Base-by-base conservation (phyloP, 2,329 filamentous ascomycete species). In the Periconia sp. region DNA sequence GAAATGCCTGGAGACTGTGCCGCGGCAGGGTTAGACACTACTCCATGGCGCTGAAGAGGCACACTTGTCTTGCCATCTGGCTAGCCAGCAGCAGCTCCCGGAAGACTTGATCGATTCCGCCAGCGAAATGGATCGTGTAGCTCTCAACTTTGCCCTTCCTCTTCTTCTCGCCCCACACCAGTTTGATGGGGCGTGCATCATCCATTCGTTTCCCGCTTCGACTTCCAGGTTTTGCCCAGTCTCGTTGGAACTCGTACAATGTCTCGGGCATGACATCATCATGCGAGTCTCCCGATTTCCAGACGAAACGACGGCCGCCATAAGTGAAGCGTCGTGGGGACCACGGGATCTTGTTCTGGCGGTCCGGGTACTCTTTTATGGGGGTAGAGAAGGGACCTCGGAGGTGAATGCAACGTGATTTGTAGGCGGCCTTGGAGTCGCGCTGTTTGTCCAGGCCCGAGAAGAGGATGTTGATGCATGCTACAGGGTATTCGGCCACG, bases 251-350 rank as follows among this genome's bases (percentile, higher is more conserved):
- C 49, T 73, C 70, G 56, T 72, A 73, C 19, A 73, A 59, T 5
- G 69, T 71, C 59, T 73, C 70, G 6, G 69, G 69, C 70, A 73
- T 73, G 6, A 69, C 68, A 37, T 82, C 78, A 56, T 82, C 79
- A 63, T 82, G 67, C 2, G 77, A 74, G 19, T 73, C 62, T 18
- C 73, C 77, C 9, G 69, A 70, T 35, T 66, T 78, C 76, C 79
- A 82, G 18, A 75, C 70, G 51, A 73, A 73, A 18, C 67, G 63
- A 8, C 70, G 68, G 10, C 70, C 70, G 41, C 69, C 70, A 45
- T 72, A 73, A 7, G 59, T 72, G 50, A 73, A 72, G 23, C 70
- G 65, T n/a, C 70, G 66, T 17, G 70, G 70, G 15, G 68, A 71
- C 70, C 70, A 73, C 1, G 70, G 70, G n/a, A 72, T 66, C 56